A percentile compares a stretch with the other conserved stretches of the same genome.
phyloP scores from a whole-genome alignment of 2,329 filamentous ascomycete species.

The Xylaria arbuscula region DNA sequence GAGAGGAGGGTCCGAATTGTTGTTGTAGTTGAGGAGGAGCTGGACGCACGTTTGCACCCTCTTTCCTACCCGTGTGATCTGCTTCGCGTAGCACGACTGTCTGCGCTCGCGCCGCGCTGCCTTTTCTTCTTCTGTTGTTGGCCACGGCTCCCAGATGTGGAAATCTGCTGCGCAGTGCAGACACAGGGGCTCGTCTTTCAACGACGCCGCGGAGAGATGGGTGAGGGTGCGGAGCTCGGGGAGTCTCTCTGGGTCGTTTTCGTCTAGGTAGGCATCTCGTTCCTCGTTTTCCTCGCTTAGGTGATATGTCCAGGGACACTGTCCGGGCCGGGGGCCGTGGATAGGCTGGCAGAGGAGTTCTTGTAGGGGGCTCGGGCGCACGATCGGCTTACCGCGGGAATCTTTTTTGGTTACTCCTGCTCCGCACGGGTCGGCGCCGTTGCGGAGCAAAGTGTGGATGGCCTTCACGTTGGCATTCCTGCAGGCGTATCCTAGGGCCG shows the following conservation, averaged over 20 bases:
- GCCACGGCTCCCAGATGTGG: constrained; percentile 30
- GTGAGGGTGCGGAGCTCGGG: constrained; percentile 23
- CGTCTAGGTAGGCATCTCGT: constrained; percentile 19
- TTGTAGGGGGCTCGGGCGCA: constrained; percentile 34
- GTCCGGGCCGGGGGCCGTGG: constrained; percentile 24
- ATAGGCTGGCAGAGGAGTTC: constrained; percentile 32
- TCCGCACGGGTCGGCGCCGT: constrained; percentile 31
- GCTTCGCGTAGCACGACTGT: constrained; percentile 13
- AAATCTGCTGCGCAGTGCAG: constrained; percentile 10
- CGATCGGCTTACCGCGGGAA: neutral
- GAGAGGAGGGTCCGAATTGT: neutral
- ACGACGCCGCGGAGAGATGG: neutral
- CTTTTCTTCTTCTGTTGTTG: constrained; percentile 22
- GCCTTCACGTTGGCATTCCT: constrained; percentile 36
- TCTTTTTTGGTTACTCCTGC: neutral
- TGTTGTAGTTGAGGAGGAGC: constrained; percentile 23
- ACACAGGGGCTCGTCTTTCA: constrained; percentile 1
- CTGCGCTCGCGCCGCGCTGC: constrained; percentile 6
- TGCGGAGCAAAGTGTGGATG: constrained; percentile 20
- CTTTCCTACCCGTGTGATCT: constrained; percentile 16
- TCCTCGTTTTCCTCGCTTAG: constrained; percentile 23
- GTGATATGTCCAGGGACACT: constrained; percentile 32
- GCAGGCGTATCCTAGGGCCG: constrained; percentile 35
- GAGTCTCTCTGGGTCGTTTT: constrained; percentile 2
- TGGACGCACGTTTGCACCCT: constrained; percentile 24